Evolutionary conservation across 768 basidiomycete species (phyloP).

Genomic region (Podaxis pistillaris): DNA sequence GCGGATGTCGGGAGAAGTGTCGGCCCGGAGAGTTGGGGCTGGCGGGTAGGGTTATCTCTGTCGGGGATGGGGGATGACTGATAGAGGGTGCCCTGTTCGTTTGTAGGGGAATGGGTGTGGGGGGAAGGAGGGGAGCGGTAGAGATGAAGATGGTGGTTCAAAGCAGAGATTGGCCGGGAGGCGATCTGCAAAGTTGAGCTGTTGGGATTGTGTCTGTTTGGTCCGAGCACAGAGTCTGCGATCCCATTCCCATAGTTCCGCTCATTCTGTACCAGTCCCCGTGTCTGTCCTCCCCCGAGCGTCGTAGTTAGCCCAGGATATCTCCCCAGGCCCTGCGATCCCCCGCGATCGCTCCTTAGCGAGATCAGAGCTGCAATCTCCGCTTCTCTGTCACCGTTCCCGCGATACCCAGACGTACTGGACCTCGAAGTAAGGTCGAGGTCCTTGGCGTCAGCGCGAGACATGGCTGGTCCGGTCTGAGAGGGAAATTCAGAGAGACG

Average conservation of each 20-base stretch:
- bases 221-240: slow-evolving; percentile 21
- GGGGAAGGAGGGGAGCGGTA: slow-evolving; percentile 34
- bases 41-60: slow-evolving; percentile 33
- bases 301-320: not conserved
- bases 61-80: slow-evolving; percentile 28
- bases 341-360: not conserved
- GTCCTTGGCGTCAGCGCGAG: slow-evolving; percentile 41
- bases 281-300: not conserved
- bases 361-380: slow-evolving; percentile 7
- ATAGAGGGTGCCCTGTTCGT: slow-evolving; percentile 22
- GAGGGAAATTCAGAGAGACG: slow-evolving; percentile 11
- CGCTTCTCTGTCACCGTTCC: slow-evolving; percentile 1
- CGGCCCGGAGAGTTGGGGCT: slow-evolving; percentile 19
- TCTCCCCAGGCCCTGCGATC: slow-evolving; percentile 7
- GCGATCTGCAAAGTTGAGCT: slow-evolving; percentile 25
- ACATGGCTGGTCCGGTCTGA: slow-evolving; percentile 32
- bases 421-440: slow-evolving; percentile 35
- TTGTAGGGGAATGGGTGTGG: slow-evolving; percentile 19
- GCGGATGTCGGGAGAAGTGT: slow-evolving; percentile 21
- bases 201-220: slow-evolving; percentile 46
- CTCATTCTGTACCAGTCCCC: not conserved
- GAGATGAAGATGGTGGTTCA: slow-evolving; percentile 39
- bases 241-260: slow-evolving; percentile 25
- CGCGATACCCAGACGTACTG: slow-evolving; percentile 18
- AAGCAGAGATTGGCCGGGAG: slow-evolving; percentile 39